A percentile compares a stretch with the other conserved stretches of the same genome.
Evolutionary conservation across 306 rosid genomes (phyloP).

Genomic region (Cucurbita moschata): DNA sequence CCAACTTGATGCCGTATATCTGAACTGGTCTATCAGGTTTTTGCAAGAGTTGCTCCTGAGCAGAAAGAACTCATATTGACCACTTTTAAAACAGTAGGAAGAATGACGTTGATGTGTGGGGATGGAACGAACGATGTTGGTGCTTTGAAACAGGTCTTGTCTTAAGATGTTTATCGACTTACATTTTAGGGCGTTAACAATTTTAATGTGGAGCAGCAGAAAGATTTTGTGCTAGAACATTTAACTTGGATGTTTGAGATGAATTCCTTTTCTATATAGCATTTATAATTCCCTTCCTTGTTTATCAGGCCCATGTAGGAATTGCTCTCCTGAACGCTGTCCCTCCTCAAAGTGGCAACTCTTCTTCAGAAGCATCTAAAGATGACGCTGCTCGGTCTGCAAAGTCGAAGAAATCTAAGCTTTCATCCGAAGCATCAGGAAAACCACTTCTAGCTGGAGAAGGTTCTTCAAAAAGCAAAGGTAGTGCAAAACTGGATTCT

Average conservation of each 20-base stretch:
- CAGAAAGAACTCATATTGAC: slow-evolving; percentile 98
- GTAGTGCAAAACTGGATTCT: slow-evolving; percentile 28
- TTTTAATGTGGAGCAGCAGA: neutral
- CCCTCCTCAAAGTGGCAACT: slow-evolving; percentile 36
- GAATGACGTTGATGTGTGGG: slow-evolving; percentile 93
- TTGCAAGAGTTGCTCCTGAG: slow-evolving; percentile 98
- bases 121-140: slow-evolving; percentile 99
- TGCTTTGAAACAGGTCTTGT: slow-evolving; percentile 81
- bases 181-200: neutral
- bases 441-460: slow-evolving; percentile 39
- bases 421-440: slow-evolving; percentile 40
- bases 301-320: slow-evolving; percentile 84
- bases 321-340: slow-evolving; percentile 80
- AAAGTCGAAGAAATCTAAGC: slow-evolving; percentile 56
- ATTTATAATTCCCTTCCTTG: neutral
- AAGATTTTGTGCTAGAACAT: neutral
- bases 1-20: slow-evolving; percentile 12
- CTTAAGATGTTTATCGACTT: neutral
- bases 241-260: neutral
- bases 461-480: slow-evolving; percentile 55
- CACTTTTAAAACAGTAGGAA: slow-evolving; percentile 84
- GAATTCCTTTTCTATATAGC: neutral
- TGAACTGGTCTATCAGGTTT: slow-evolving; percentile 44
- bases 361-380: slow-evolving; percentile 38
- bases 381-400: slow-evolving; percentile 46